phyloP scores from a whole-genome alignment of 164 flowering plant species.

The Aristolochia contorta region DNA sequence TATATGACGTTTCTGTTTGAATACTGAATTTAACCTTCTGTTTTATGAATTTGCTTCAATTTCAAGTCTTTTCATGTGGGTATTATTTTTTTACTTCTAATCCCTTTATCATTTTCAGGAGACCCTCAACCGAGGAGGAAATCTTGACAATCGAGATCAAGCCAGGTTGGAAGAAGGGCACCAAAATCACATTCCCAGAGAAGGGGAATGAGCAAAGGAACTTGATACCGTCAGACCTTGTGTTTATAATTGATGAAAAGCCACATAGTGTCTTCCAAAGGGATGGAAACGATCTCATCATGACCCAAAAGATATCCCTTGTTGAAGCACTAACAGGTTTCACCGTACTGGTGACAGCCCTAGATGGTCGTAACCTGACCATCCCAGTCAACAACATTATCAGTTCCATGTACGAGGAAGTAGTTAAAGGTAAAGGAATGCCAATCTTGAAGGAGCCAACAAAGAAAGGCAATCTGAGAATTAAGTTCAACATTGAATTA shows the following conservation, averaged over 20 bases:
- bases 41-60: too few relatives aligned
- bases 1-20: too few relatives aligned
- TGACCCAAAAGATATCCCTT: constrained; percentile 65
- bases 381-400: constrained; percentile 49
- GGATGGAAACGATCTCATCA: constrained; percentile 75
- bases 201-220: constrained; percentile 78
- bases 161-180: constrained; percentile 97
- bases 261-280: constrained; percentile 73
- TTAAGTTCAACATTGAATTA: constrained; percentile 75
- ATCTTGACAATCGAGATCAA: constrained; percentile 72
- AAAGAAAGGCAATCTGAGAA: constrained; percentile 67
- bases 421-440: constrained; percentile 82
- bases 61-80: not conserved
- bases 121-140: constrained; percentile 58
- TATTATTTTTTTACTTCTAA: constrained; percentile 2
- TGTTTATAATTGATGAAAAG: constrained; percentile 87
- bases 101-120: constrained; percentile 29
- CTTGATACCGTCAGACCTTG: constrained; percentile 67
- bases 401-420: constrained; percentile 66
- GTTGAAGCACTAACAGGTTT: constrained; percentile 79
- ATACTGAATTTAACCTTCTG: too few relatives aligned
- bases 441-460: constrained; percentile 82
- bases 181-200: constrained; percentile 92
- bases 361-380: constrained; percentile 64
- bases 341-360: constrained; percentile 62